Percentiles rank a stretch among this genome's conserved stretches.
Conservation (phyloP, 495 filamentous ascomycete genomes). For the Durotheca rogersii region DNA sequence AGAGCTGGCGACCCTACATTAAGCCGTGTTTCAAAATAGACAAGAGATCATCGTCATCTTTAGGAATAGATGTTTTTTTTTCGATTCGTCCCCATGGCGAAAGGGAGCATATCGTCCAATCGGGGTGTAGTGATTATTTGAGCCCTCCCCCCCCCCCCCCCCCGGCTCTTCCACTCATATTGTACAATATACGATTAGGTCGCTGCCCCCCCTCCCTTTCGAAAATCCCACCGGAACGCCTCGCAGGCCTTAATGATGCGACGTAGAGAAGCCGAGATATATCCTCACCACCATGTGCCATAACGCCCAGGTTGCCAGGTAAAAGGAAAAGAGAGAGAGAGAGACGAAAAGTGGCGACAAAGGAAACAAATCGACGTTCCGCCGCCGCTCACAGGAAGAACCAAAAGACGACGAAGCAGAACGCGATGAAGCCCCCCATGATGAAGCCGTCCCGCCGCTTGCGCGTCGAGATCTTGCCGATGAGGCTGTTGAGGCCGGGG, state of each 20-base stretch:
- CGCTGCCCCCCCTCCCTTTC: too few species aligned
- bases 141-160: too few species aligned
- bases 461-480: conserved; percentile 90
- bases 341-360: not conserved
- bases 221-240: conserved; percentile 23
- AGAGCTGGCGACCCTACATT: too few species aligned
- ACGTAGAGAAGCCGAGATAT: conserved; percentile 24
- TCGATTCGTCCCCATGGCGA: too few species aligned
- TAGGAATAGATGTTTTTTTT: too few species aligned
- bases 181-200: conserved; percentile 22
- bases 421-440: conserved; percentile 81
- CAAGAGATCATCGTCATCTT: too few species aligned
- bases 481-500: conserved; percentile 89
- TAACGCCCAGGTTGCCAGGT: too few species aligned
- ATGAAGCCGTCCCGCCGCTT: conserved; percentile 95
- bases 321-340: too few species aligned
- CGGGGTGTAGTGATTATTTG: conserved; percentile 12
- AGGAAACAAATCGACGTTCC: conserved; percentile 1
- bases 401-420: conserved; percentile 85
- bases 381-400: conserved; percentile 63
- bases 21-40: too few species aligned
- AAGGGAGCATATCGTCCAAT: too few species aligned
- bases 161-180: conserved; percentile 16
- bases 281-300: not conserved
- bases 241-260: conserved; percentile 23